Conservation (phyloP, 345 rosid genomes). For the Jatropha curcas region DNA sequence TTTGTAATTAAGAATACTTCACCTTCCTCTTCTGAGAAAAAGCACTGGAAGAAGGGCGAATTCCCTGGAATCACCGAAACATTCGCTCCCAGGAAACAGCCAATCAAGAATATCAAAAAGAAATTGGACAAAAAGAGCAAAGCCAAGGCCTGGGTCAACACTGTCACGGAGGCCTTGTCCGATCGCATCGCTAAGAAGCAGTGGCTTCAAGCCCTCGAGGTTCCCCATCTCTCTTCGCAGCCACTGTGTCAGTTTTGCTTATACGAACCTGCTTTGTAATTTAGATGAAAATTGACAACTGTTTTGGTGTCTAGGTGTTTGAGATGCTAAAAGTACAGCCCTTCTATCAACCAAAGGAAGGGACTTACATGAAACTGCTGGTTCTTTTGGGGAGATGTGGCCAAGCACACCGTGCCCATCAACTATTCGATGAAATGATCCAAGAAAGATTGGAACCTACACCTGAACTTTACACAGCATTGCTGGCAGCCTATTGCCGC, state of each 20-base stretch:
- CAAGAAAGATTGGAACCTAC: slow-evolving; percentile 77
- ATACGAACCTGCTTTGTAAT: neutral
- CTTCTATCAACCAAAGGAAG: slow-evolving; percentile 77
- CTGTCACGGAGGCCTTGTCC: slow-evolving; percentile 79
- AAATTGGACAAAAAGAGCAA: slow-evolving; percentile 59
- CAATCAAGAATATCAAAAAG: slow-evolving; percentile 73
- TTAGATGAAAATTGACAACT: neutral
- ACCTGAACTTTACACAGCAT: slow-evolving; percentile 72
- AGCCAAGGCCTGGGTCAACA: slow-evolving; percentile 74
- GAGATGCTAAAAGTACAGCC: slow-evolving; percentile 69
- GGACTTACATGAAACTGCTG: slow-evolving; percentile 77
- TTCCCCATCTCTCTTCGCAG: slow-evolving; percentile 14
- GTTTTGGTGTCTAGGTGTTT: slow-evolving; percentile 16
- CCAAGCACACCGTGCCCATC: slow-evolving; percentile 63
- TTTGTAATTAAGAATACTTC: neutral
- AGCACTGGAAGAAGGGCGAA: slow-evolving; percentile 77
- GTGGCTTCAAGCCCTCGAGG: slow-evolving; percentile 84
- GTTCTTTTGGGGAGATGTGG: slow-evolving; percentile 72
- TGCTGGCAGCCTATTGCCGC: slow-evolving; percentile 73
- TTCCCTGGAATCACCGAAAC: slow-evolving; percentile 64
- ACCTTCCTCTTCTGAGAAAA: slow-evolving; percentile 33
- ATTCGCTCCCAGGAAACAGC: slow-evolving; percentile 38
- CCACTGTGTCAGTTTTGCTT: too few species aligned
- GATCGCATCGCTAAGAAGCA: slow-evolving; percentile 73
- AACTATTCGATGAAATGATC: slow-evolving; percentile 75